Conservation (phyloP, 2,329 filamentous ascomycete species). For the Beauveria scarabaeidicola region DNA sequence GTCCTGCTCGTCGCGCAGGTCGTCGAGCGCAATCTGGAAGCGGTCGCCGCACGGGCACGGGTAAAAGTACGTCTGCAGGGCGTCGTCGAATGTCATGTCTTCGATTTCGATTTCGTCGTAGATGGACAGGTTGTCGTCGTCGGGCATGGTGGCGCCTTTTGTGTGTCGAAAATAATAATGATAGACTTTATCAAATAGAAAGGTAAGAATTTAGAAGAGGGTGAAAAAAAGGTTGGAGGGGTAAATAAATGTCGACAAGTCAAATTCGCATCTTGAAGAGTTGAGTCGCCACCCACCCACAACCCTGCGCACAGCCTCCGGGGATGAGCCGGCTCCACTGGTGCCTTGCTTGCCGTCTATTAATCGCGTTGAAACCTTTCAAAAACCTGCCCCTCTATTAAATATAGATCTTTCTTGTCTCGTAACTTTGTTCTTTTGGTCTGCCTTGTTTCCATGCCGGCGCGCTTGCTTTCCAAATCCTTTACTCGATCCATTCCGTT, state of each 20-base stretch:
- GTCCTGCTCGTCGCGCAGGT: slow-evolving; percentile 81
- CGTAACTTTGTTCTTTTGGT: not conserved
- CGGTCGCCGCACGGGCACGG: slow-evolving; percentile 95
- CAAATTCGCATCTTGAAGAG: not conserved
- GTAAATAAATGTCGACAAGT: not conserved
- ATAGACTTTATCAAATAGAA: too few relatives aligned
- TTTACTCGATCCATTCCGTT: not conserved
- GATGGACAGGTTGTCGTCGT: slow-evolving; percentile 58
- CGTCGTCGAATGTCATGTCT: slow-evolving; percentile 86
- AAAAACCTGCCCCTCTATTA: not conserved
- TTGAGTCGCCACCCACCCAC: slow-evolving; percentile 3
- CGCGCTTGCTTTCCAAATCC: not conserved
- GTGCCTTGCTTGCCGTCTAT: not conserved
- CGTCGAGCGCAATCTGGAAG: slow-evolving; percentile 81
- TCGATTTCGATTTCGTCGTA: slow-evolving; percentile 99
- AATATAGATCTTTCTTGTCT: not conserved
- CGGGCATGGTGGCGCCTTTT: slow-evolving; percentile 42
- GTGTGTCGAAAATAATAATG: not conserved
- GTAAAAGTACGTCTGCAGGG: slow-evolving; percentile 84
- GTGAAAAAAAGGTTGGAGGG: not conserved
- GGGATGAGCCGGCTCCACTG: slow-evolving; percentile 7
- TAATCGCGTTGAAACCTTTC: not conserved
- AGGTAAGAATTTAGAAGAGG: too few relatives aligned
- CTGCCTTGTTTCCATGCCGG: slow-evolving; percentile 5
- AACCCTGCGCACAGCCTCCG: not conserved